These are phyloP conservation scores for Colletotrichum echinochloae DNA, from an alignment of 2,329 filamentous ascomycete genomes.

Conservation along the genomic window DNA sequence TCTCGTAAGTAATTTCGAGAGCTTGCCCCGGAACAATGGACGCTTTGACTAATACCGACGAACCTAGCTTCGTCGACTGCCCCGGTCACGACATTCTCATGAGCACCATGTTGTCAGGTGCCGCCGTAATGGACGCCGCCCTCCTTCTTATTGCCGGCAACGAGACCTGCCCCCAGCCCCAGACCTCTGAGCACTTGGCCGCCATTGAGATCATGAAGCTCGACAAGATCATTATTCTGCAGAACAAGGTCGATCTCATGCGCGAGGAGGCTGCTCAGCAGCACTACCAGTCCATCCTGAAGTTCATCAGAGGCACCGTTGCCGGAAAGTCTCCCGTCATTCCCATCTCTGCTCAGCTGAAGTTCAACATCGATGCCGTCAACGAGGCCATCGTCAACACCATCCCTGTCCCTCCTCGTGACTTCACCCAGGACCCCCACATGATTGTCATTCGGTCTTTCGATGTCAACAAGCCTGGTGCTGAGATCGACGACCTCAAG, in stretches of 20 bases:
- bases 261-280: constrained; percentile 92
- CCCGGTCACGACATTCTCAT: constrained; percentile 99
- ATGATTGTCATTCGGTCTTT: constrained; percentile 99
- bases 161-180: constrained; percentile 97
- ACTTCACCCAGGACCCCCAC: constrained; percentile 92
- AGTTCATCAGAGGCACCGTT: constrained; percentile 98
- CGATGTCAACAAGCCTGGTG: constrained; percentile 99
- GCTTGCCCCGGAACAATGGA: constrained; percentile 28
- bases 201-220: constrained; percentile 99
- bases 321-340: constrained; percentile 96
- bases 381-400: constrained; percentile 96
- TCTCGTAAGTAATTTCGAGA: constrained; percentile 75
- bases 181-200: constrained; percentile 98
- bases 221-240: constrained; percentile 98
- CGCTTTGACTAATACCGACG: constrained; percentile 44
- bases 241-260: constrained; percentile 99
- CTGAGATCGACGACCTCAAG: constrained; percentile 98
- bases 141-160: constrained; percentile 97
- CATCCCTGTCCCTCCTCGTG: constrained; percentile 90
- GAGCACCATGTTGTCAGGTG: constrained; percentile 99
- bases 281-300: constrained; percentile 96
- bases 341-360: constrained; percentile 96
- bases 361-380: constrained; percentile 99
- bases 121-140: constrained; percentile 99
- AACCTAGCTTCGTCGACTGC: constrained; percentile 90